These are phyloP conservation scores for Penicillium italicum DNA, from an alignment of 2,329 filamentous ascomycete species.

Conservation along the genomic window DNA sequence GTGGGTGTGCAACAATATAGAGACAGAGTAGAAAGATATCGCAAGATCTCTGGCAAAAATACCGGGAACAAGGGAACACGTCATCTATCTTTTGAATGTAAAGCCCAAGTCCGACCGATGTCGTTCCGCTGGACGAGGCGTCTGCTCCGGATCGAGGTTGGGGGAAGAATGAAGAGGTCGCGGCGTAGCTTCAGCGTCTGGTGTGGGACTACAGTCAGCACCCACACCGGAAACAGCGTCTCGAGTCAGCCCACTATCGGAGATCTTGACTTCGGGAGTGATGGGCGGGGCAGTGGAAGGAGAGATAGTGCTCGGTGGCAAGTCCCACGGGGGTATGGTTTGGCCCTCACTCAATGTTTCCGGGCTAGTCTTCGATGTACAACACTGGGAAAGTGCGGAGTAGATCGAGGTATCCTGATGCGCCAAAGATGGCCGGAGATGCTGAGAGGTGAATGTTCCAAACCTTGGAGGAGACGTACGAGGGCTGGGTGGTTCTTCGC, in stretches of 20 bases:
- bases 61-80: background rate
- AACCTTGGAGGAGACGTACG: slow-evolving; percentile 17
- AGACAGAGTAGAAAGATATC: slow-evolving; percentile 12
- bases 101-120: slow-evolving; percentile 17
- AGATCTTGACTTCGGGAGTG: slow-evolving; percentile 18
- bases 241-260: background rate
- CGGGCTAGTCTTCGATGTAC: slow-evolving; percentile 6
- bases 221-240: slow-evolving; percentile 17
- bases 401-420: slow-evolving; percentile 23
- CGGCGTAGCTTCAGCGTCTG: slow-evolving; percentile 34
- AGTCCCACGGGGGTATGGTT: slow-evolving; percentile 30
- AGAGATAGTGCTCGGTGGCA: slow-evolving; percentile 1
- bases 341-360: slow-evolving; percentile 24
- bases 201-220: slow-evolving; percentile 20
- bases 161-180: slow-evolving; percentile 32
- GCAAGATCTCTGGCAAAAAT: background rate
- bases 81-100: slow-evolving; percentile 10
- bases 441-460: background rate
- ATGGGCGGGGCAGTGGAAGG: slow-evolving; percentile 23
- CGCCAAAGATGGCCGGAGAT: slow-evolving; percentile 14
- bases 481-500: slow-evolving; percentile 30
- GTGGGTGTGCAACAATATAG: slow-evolving; percentile 15
- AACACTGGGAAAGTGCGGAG: slow-evolving; percentile 8
- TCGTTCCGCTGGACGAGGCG: slow-evolving; percentile 26
- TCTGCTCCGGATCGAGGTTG: slow-evolving; percentile 24